Base-by-base conservation (phyloP, 306 rosid genomes). In the Arachis stenosperma region DNA sequence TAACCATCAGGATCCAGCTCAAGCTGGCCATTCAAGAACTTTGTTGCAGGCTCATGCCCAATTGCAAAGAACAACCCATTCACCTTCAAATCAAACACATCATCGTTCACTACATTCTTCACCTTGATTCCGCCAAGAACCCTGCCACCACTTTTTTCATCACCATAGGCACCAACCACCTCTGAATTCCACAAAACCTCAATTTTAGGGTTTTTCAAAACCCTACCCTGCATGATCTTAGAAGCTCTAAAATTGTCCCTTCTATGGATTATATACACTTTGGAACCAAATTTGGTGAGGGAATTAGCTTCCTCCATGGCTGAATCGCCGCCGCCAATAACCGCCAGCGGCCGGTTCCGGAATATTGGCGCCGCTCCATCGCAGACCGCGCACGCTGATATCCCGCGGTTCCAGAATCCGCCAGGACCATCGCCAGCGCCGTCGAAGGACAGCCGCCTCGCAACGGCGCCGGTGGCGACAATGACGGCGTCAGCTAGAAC, bases 231-330 rank as follows among this genome's bases (percentile, higher is more conserved):
- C 97, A 94, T 88, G 11, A 88, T 84, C 76, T 88, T 94, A 9
- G 95, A 88, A 17, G 96, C 97, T 71, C 92, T 80, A 68, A 94
- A 89, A 0, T 65, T 8, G 14, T 94, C 91, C 68, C 94, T 82
- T 67, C 97, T 65, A 54, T 89, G 97, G 48, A 94, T 81, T 52
- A 93, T 84, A 63, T 85, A 84, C 30, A 94, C 97, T 41, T 85
- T 84, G n/a, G 91, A 88, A 22, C 91, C 95, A 50, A 79, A 94
- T 75, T 89, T 94, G 14, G 96, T 86, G 27, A 94, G 87, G 70
- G 89, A 94, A 17, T 52, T 84, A 1, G 97, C 97, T 81, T 94
- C 98, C 78, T 91, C 98, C 97, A 89, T 91, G 7, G 98, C 92
- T 4, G 97, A 86, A 59, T 94, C 97, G 0, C 98, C 97, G 0